These are phyloP conservation scores for Leccinum subtestaceum DNA, from an alignment of 768 basidiomycete genomes.

Conservation along the genomic window DNA sequence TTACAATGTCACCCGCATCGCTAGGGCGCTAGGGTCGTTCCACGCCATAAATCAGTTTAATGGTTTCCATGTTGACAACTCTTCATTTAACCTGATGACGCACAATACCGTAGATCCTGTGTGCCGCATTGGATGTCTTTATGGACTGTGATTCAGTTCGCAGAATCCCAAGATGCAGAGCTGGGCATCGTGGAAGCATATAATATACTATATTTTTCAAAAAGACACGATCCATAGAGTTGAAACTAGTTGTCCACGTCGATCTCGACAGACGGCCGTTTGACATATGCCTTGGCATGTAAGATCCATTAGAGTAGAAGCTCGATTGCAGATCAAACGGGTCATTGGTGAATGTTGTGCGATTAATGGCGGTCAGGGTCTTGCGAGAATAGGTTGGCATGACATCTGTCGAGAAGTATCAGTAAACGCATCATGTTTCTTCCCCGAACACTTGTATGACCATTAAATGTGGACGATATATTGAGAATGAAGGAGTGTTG, in stretches of 20 bases:
- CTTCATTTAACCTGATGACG: not conserved
- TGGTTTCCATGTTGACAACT: not conserved
- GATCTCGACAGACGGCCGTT: not conserved
- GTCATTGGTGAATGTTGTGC: constrained; percentile 16
- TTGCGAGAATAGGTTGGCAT: constrained; percentile 22
- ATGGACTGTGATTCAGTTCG: too few species aligned
- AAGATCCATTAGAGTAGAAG: constrained; percentile 27
- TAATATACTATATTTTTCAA: too few species aligned
- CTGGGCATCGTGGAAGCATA: too few species aligned
- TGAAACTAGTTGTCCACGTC: not conserved
- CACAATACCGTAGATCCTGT: too few species aligned
- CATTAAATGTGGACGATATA: constrained; percentile 25
- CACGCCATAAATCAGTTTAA: not conserved
- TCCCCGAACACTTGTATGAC: constrained; percentile 33
- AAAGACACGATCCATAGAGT: not conserved
- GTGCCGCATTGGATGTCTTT: too few species aligned
- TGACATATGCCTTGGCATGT: constrained; percentile 4
- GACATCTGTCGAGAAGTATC: not conserved
- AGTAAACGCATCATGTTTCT: constrained; percentile 25
- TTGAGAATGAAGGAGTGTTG: constrained; percentile 18
- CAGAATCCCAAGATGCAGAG: too few species aligned
- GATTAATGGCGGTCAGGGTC: constrained; percentile 27
- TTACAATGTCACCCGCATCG: not conserved
- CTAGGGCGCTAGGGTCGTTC: not conserved
- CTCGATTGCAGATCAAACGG: constrained; percentile 23